Percentiles rank a stretch among this genome's conserved stretches.
phyloP scores from a whole-genome alignment of 2,329 filamentous ascomycete genomes.

The Zalaria sp. region DNA sequence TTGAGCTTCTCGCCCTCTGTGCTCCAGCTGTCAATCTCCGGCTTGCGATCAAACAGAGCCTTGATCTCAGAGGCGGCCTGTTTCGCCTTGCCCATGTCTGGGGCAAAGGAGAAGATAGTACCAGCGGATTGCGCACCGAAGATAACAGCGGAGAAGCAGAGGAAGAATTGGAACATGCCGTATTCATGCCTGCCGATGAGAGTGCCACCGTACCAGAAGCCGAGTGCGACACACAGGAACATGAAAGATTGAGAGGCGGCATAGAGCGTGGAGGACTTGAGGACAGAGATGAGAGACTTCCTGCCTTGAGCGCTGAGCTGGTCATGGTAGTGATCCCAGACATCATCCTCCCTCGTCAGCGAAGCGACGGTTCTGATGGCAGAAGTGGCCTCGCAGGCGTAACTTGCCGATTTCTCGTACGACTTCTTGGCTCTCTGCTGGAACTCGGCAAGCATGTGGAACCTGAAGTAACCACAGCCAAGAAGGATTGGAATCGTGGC shows the following conservation, averaged over 20 bases:
- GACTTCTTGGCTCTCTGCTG: slow-evolving; percentile 65
- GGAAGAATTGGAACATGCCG: slow-evolving; percentile 74
- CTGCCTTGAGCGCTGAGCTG: slow-evolving; percentile 54
- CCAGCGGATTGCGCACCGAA: slow-evolving; percentile 89
- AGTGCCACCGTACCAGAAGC: slow-evolving; percentile 83
- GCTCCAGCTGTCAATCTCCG: slow-evolving; percentile 72
- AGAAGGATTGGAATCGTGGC: slow-evolving; percentile 65
- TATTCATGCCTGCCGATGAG: slow-evolving; percentile 61
- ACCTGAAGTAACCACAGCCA: slow-evolving; percentile 73
- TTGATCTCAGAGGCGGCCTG: slow-evolving; percentile 70
- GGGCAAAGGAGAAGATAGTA: slow-evolving; percentile 75
- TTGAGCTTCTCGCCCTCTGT: slow-evolving; percentile 49
- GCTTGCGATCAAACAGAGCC: slow-evolving; percentile 68
- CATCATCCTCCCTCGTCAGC: slow-evolving; percentile 73
- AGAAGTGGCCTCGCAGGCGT: slow-evolving; percentile 84
- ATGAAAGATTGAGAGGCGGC: slow-evolving; percentile 72
- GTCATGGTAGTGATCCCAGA: slow-evolving; percentile 55
- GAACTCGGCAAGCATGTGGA: slow-evolving; percentile 71
- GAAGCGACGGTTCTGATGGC: slow-evolving; percentile 89
- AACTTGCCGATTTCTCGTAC: slow-evolving; percentile 69
- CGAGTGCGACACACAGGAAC: slow-evolving; percentile 72
- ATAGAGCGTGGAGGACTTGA: slow-evolving; percentile 67
- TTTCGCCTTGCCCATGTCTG: slow-evolving; percentile 87
- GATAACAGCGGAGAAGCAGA: slow-evolving; percentile 76
- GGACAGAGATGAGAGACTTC: slow-evolving; percentile 55